Base-by-base conservation (phyloP, 106 monocot genomes). In the Narthecium ossifragum region DNA sequence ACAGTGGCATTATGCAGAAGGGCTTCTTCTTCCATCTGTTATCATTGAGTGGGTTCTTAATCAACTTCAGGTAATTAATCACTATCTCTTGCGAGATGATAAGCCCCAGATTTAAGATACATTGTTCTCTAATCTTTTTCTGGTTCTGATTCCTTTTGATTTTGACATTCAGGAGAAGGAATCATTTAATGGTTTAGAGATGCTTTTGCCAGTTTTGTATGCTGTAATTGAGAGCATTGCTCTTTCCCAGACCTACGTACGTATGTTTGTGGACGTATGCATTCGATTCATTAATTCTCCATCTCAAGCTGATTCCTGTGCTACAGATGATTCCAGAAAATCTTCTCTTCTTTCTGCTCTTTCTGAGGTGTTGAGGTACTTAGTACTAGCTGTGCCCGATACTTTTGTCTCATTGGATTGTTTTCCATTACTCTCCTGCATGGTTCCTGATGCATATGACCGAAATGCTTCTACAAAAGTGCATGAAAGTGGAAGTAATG, bases 321-420 rank as follows among this genome's bases (percentile, higher is more conserved):
- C 51, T 18, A 21, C 54, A 0, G 66, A 67, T 62, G 68, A 69
- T 56, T 41, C 77, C 13, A 71, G 46, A 54, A 81, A 62, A 34
- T 37, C 75, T 63, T 68, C 74, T 17, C 70, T 87, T 52, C 31
- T 61, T 24, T 74, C 70, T 73, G 29, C 70, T 24, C 21, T 90
- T 57, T 65, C 68, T 71, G 96, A 87, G 66, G 67, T 87, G 56
- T 46, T 98, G 61, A 74, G 74, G 15, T 87, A 84, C 56, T 60
- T 98, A 74, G 74, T 98, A 43, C 71, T 98, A 72, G 46, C 74
- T 28, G 87, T 75, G 9, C 96, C 96, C 43, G 96, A 98, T 72
- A 69, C 76, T 17, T 87, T 98, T 79, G 81, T 98, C 65, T 76
- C 81, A 12, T 72, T 90, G 69, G 96, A 98, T 54, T 87, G 81